These are phyloP conservation scores for Nakaseomyces sp. DNA, from an alignment of 1,139 yeast species.

Conservation along the genomic window DNA sequence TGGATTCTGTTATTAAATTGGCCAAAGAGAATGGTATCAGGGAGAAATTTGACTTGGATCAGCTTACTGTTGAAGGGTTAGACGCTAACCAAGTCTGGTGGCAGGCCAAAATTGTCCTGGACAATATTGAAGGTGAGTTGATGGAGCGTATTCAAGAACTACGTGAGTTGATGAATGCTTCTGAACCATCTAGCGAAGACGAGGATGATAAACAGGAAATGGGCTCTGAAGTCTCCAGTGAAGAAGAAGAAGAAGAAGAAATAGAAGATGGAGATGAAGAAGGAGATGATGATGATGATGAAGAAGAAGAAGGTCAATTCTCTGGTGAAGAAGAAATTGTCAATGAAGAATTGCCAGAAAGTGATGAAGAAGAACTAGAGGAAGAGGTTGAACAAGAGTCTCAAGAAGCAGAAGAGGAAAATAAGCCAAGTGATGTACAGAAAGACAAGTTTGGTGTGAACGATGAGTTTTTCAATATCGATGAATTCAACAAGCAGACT, in stretches of 20 bases:
- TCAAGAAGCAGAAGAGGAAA: conserved; percentile 18
- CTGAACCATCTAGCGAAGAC: conserved; percentile 25
- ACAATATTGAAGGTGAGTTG: conserved; percentile 54
- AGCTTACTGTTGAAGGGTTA: conserved; percentile 73
- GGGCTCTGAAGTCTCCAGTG: conserved; percentile 14
- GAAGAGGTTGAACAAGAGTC: conserved; percentile 25
- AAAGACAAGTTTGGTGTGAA: conserved; percentile 51
- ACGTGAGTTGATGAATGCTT: conserved; percentile 29
- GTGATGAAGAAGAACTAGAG: conserved; percentile 24
- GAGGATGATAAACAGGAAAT: conserved; percentile 17
- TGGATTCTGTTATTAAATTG: conserved; percentile 25
- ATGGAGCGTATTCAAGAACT: conserved; percentile 41
- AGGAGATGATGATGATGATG: conserved; percentile 24
- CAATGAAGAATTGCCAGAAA: conserved; percentile 15
- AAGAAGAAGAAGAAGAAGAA: conserved; percentile 23
- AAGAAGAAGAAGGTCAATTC: conserved; percentile 22
- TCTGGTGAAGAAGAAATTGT: conserved; percentile 21
- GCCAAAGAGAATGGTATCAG: conserved; percentile 22
- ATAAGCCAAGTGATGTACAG: conserved; percentile 17
- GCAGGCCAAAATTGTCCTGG: conserved; percentile 77
- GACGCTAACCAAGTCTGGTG: conserved; percentile 93
- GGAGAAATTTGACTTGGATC: conserved; percentile 65
- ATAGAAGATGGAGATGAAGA: conserved; percentile 25
- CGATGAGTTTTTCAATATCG: conserved; percentile 79
- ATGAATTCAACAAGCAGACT: conserved; percentile 76